Evolutionary conservation across 1,284 basidiomycete genomes (phyloP).

Genomic region (Trichosporon asahii): DNA sequence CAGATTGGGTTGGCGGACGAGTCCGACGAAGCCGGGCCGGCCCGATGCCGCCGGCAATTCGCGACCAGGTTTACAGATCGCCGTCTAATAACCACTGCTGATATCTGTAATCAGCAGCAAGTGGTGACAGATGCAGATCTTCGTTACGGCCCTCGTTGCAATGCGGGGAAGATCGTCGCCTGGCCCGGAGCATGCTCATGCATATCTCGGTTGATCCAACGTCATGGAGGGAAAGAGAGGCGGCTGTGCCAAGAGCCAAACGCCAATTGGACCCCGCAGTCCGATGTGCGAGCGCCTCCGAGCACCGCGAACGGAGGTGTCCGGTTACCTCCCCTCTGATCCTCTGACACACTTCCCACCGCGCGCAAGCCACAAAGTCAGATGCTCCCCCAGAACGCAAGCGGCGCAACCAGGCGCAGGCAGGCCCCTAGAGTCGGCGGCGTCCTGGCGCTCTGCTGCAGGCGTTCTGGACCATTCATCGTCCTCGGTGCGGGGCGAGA

Average conservation of each 20-base stretch:
- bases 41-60: slow-evolving; percentile 1
- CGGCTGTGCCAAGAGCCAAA: not conserved
- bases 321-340: not conserved
- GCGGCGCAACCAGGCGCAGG: not conserved
- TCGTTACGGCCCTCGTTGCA: not conserved
- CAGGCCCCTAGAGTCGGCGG: not conserved
- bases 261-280: not conserved
- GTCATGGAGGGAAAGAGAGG: not conserved
- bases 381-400: not conserved
- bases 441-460: not conserved
- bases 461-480: not conserved
- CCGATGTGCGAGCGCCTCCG: not conserved
- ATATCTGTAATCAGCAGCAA: not conserved
- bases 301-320: not conserved
- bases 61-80: not conserved
- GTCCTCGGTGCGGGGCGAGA: not conserved
- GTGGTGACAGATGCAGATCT: not conserved
- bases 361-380: not conserved
- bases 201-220: not conserved
- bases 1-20: not conserved
- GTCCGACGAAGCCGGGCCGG: not conserved
- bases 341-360: not conserved
- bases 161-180: not conserved
- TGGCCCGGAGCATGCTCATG: not conserved
- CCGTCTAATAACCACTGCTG: too few relatives aligned